phyloP scores from a whole-genome alignment of 805 yeast species.

The Candida adriatica region DNA sequence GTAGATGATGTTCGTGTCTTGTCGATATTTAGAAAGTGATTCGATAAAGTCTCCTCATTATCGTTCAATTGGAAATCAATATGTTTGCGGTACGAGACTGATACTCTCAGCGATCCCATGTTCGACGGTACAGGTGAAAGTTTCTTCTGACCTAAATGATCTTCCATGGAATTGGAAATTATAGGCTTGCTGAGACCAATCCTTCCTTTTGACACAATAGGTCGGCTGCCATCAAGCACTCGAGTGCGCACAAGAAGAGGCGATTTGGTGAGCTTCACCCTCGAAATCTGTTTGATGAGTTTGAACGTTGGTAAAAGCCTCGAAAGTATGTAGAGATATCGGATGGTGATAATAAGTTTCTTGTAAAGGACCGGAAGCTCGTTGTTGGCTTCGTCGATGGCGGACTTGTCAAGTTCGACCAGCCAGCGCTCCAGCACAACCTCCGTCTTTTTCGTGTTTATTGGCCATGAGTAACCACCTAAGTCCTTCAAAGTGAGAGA shows the following conservation, averaged over 20 bases:
- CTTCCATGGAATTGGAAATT: slow-evolving; percentile 26
- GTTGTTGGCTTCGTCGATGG: slow-evolving; percentile 24
- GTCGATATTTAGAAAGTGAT: slow-evolving; percentile 48
- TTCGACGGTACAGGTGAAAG: slow-evolving; percentile 71
- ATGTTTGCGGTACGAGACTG: slow-evolving; percentile 75
- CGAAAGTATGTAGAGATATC: slow-evolving; percentile 62
- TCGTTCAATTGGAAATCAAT: slow-evolving; percentile 61
- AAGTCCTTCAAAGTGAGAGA: slow-evolving; percentile 53
- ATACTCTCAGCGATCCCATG: slow-evolving; percentile 63
- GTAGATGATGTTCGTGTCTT: slow-evolving; percentile 11
- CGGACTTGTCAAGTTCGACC: slow-evolving; percentile 58
- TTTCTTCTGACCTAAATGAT: slow-evolving; percentile 54
- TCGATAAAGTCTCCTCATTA: slow-evolving; percentile 55
- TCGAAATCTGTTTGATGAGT: slow-evolving; percentile 40
- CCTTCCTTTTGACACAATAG: slow-evolving; percentile 76
- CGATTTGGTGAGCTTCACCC: slow-evolving; percentile 28
- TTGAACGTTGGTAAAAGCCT: slow-evolving; percentile 69
- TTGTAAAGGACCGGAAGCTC: slow-evolving; percentile 70
- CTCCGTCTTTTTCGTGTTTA: slow-evolving; percentile 64
- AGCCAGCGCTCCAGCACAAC: slow-evolving; percentile 95
- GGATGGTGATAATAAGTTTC: slow-evolving; percentile 63
- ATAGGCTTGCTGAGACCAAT: slow-evolving; percentile 74
- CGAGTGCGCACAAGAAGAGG: slow-evolving; percentile 50
- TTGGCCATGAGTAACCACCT: slow-evolving; percentile 46
- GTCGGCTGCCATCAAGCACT: slow-evolving; percentile 67